A percentile compares a stretch with the other conserved stretches of the same genome.
Conservation (phyloP, 208 protist species). For the Trypanosoma cruzi region DNA sequence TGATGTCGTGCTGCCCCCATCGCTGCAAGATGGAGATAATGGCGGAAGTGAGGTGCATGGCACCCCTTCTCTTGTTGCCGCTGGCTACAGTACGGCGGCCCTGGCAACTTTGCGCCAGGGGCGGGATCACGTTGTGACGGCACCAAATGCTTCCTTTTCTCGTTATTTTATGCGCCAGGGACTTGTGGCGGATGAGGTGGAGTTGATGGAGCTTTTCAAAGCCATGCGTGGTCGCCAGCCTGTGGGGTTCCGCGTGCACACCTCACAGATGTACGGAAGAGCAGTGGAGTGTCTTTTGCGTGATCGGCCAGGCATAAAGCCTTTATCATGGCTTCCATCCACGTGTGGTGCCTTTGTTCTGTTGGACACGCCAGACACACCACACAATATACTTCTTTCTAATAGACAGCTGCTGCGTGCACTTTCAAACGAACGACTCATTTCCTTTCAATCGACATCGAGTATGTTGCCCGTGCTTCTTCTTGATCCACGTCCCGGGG, state of each 20-base stretch:
- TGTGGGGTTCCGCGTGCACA: slow-evolving; percentile 65
- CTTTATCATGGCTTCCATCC: slow-evolving; percentile 59
- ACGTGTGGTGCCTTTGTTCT: slow-evolving; percentile 63
- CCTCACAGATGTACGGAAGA: slow-evolving; percentile 38
- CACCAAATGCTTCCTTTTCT: slow-evolving; percentile 74
- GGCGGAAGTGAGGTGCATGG: neutral
- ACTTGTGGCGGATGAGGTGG: slow-evolving; percentile 59
- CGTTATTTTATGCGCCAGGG: slow-evolving; percentile 82
- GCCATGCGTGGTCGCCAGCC: slow-evolving; percentile 56
- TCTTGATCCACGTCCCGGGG: slow-evolving; percentile 61
- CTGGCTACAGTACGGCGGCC: slow-evolving; percentile 26
- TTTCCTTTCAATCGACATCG: slow-evolving; percentile 69
- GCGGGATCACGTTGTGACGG: slow-evolving; percentile 37
- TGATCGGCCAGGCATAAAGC: slow-evolving; percentile 42
- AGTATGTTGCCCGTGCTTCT: slow-evolving; percentile 81
- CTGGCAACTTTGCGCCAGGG: slow-evolving; percentile 41
- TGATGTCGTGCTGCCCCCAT: neutral
- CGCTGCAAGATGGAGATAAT: slow-evolving; percentile 12
- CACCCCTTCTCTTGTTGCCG: slow-evolving; percentile 20
- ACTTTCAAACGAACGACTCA: slow-evolving; percentile 56
- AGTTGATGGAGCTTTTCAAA: slow-evolving; percentile 63
- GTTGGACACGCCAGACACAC: slow-evolving; percentile 34
- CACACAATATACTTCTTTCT: slow-evolving; percentile 37
- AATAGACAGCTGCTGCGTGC: slow-evolving; percentile 62
- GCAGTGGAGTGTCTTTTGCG: slow-evolving; percentile 38